Conservation (phyloP, 768 basidiomycete species). For the Lentinus tigrinus region DNA sequence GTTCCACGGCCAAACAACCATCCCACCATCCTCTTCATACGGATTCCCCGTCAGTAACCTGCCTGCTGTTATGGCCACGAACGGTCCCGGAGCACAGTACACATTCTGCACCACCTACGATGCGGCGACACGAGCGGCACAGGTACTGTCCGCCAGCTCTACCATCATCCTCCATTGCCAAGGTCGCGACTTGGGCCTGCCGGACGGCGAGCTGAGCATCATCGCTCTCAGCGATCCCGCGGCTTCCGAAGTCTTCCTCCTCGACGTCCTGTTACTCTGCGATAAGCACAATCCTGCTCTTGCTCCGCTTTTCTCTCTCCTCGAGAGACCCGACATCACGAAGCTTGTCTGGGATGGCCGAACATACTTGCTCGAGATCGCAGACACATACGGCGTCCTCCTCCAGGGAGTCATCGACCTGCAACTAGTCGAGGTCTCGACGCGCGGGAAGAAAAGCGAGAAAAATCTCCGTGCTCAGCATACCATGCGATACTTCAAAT, state of each 20-base stretch:
- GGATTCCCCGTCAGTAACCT: too few relatives aligned
- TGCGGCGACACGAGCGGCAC: not conserved
- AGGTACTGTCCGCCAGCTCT: not conserved
- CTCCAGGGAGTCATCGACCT: slow-evolving; percentile 39
- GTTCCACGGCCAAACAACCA: too few relatives aligned
- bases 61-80: not conserved
- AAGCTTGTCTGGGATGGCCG: slow-evolving; percentile 46
- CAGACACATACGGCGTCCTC: slow-evolving; percentile 24
- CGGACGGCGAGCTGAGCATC: slow-evolving; percentile 35
- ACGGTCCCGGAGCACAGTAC: not conserved
- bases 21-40: too few relatives aligned
- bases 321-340: slow-evolving; percentile 28
- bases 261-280: slow-evolving; percentile 36
- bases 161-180: slow-evolving; percentile 40
- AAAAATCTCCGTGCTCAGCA: not conserved
- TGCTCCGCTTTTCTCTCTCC: slow-evolving; percentile 27
- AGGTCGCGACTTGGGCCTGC: slow-evolving; percentile 36
- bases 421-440: slow-evolving; percentile 38
- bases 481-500: not conserved
- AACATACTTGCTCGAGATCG: slow-evolving; percentile 39
- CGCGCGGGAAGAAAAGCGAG: not conserved
- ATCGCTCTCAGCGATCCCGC: slow-evolving; percentile 36
- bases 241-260: slow-evolving; percentile 36
- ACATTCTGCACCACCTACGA: slow-evolving; percentile 3
- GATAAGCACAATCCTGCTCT: slow-evolving; percentile 20